Conservation (phyloP, 148 eudicot genomes). For the Heliamphora exappendiculata region DNA sequence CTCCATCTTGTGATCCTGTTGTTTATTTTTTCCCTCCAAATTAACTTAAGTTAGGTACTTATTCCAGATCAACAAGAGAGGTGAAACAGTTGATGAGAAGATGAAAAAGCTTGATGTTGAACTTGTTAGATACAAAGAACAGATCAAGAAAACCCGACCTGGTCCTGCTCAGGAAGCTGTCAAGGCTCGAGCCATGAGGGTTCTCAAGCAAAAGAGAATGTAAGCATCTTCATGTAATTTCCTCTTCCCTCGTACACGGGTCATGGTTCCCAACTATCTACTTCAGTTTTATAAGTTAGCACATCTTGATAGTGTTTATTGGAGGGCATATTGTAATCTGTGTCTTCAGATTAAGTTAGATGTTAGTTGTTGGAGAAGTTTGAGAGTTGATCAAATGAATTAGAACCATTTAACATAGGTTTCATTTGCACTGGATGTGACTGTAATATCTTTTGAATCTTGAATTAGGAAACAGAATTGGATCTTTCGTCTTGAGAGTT, state of each 20-base stretch:
- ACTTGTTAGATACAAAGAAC: constrained; percentile 80
- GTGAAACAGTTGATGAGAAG: constrained; percentile 88
- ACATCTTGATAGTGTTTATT: neutral
- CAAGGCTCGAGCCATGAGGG: constrained; percentile 93
- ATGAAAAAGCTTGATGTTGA: constrained; percentile 87
- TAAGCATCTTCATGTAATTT: constrained; percentile 24
- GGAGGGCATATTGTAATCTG: neutral
- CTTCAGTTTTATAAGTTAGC: neutral
- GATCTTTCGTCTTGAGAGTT: too few species aligned
- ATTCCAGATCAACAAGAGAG: constrained; percentile 77
- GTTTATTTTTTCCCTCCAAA: neutral
- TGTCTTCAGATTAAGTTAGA: neutral
- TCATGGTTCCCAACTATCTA: neutral
- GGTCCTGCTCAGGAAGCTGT: constrained; percentile 98
- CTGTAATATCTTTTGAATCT: too few species aligned
- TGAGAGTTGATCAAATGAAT: neutral
- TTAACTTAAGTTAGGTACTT: neutral
- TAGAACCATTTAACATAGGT: neutral
- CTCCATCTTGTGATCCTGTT: neutral
- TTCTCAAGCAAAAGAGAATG: constrained; percentile 92
- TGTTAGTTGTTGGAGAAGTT: neutral
- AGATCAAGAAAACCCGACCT: constrained; percentile 89
- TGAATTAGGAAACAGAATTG: too few species aligned
- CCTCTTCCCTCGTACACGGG: neutral
- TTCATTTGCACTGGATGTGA: too few species aligned